Conservation (phyloP, 192 early-diverging fungal species). For the Coemansia sp. region DNA sequence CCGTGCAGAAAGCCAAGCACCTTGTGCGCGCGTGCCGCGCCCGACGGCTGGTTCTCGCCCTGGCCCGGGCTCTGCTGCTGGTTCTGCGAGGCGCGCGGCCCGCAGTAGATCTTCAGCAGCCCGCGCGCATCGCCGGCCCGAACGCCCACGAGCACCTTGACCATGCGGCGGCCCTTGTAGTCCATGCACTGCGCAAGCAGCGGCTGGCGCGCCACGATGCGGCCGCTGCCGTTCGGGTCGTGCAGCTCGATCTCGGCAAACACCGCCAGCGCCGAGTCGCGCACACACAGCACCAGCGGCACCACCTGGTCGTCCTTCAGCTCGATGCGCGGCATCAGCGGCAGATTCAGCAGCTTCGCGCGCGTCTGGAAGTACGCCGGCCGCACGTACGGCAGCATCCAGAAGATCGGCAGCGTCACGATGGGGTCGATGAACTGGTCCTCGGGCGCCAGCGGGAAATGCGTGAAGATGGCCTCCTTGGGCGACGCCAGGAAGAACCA, state of each 20-base stretch:
- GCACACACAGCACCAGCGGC: conserved; percentile 50
- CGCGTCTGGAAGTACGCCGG: conserved; percentile 43
- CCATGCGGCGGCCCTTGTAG: conserved; percentile 55
- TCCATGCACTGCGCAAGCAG: conserved; percentile 57
- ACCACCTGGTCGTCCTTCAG: conserved; percentile 48
- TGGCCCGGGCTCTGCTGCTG: conserved; percentile 6
- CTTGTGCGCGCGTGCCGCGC: conserved; percentile 21
- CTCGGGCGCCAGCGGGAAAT: conserved; percentile 32
- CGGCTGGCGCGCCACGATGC: conserved; percentile 51
- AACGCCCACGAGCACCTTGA: conserved; percentile 52
- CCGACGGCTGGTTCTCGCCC: no score
- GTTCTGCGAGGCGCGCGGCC: conserved; percentile 39
- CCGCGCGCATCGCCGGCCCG: conserved; percentile 39
- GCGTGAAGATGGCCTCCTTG: conserved; percentile 53
- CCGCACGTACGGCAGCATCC: conserved; percentile 57
- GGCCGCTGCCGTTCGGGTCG: conserved; percentile 51
- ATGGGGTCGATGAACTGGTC: conserved; percentile 56
- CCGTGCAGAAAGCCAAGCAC: conserved; percentile 44
- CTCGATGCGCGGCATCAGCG: conserved; percentile 38
- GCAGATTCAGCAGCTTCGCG: conserved; percentile 54
- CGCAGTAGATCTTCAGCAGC: conserved; percentile 55
- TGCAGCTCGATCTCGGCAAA: conserved; percentile 59
- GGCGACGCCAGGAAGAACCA: conserved; percentile 56
- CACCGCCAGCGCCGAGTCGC: conserved; percentile 42
- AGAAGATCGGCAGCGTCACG: conserved; percentile 52